Evolutionary conservation across 768 basidiomycete species (phyloP), one percentile per base, ranked within the genome.

Genomic region (Rossbeevera mucosa): DNA sequence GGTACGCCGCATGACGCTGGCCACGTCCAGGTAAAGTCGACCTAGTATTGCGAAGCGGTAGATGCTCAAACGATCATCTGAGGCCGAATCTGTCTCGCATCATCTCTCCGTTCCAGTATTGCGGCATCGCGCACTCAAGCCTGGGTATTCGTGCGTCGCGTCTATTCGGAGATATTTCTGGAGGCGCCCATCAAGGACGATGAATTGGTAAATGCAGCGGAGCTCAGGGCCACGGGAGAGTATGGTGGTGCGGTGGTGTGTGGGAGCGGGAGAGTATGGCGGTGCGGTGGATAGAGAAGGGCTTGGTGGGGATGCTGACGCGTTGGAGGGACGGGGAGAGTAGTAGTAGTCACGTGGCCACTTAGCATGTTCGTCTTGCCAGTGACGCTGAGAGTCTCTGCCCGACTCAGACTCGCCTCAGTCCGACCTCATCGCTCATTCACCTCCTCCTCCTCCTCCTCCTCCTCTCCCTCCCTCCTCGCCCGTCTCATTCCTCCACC

Each of bases 71-170:
- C 12, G 16, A 14, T 14, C 13, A 33, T n/a, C 26, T 3, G 69
- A 96, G 93, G 86, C 92, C 4, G 93, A 96, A 74, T 85, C 88
- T 12, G 90, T 97, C 8, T 78, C 85, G 3, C 64, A 88, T 53
- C 78, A 87, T 60, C 82, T 95, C 2, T 76, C 78, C 40, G 88
- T 81, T 1, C 94, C 94, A 4, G 90, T 98, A 29, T 79, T 99
- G 22, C 76, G 80, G 11, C 95, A 98, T 68, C 61, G 71, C 13
- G 69, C 78, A 0, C 80, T 81, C 55, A 98, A 98, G 70, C 95
- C 95, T 2, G 81, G 83, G 2, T 85, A 84, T 61, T 75, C 81
- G 2, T 95, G 93, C 70, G 85, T 89, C 22, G 56, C 70, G 9
- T 74, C 79, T n/a, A 82, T 95, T 48, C 79, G 81, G 8, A 64